Evolutionary conservation across 768 basidiomycete genomes (phyloP).

Genomic region (Pleurotus tuoliensis): DNA sequence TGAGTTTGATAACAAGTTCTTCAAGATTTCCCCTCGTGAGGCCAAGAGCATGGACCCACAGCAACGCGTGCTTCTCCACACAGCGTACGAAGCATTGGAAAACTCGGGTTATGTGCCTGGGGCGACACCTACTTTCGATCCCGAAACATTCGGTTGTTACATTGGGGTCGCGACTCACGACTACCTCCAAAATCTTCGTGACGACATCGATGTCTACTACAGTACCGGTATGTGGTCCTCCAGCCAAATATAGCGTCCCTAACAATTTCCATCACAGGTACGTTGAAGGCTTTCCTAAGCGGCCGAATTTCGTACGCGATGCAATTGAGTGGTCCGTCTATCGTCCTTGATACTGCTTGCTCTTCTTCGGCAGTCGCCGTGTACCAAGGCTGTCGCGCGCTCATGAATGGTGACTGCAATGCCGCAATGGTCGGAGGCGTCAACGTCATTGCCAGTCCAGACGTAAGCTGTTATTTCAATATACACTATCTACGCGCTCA

Average conservation of each 20-base stretch:
- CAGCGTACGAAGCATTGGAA: constrained; percentile 66
- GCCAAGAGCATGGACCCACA: constrained; percentile 77
- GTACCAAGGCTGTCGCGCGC: constrained; percentile 64
- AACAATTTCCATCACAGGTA: constrained; percentile 39
- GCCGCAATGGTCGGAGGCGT: constrained; percentile 74
- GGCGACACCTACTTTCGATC: constrained; percentile 45
- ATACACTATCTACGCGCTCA: constrained; percentile 31
- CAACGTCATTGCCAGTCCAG: constrained; percentile 65
- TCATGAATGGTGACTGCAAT: constrained; percentile 60
- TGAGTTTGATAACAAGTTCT: constrained; percentile 67
- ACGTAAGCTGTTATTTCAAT: constrained; percentile 39
- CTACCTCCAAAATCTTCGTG: constrained; percentile 59
- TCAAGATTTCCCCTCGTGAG: constrained; percentile 71
- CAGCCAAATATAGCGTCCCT: background rate
- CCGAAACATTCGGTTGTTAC: constrained; percentile 59
- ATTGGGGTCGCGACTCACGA: constrained; percentile 70
- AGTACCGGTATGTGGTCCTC: constrained; percentile 46
- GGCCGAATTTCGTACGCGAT: constrained; percentile 68
- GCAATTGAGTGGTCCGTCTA: constrained; percentile 64
- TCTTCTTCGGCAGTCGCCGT: constrained; percentile 68
- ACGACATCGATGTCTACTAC: constrained; percentile 68
- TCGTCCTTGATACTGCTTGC: constrained; percentile 73
- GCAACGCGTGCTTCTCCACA: constrained; percentile 63
- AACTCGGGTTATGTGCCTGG: constrained; percentile 67
- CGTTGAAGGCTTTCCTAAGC: constrained; percentile 60